Evolutionary conservation across 768 basidiomycete genomes (phyloP), one percentile per base, ranked within the genome.

Genomic region (Tricholoma furcatifolium): DNA sequence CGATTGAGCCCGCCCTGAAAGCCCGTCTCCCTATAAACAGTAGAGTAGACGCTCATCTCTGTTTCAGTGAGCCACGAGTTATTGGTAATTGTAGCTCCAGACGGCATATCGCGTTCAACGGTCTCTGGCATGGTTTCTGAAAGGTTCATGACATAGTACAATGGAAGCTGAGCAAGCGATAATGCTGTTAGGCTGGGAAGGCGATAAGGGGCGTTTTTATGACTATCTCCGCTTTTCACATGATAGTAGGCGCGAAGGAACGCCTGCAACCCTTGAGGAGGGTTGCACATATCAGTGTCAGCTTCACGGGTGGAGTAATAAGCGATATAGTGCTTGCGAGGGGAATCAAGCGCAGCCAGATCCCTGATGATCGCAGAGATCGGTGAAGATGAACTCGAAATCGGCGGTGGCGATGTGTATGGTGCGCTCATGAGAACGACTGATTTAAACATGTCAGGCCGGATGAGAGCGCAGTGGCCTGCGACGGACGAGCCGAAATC

Each of bases 401-500:
- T 18, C 10, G 30, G 68, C n/a, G 77, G 74, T 0, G 76, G 62
- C 0, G 82, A 81, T 2, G 71, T 57, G 61, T 80, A 85, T 0
- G 85, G 82, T 3, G 71, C 72, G 54, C 83, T 84, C 80, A 84
- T 84, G 58, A 84, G 62, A 38, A 84, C 78, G 47, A 83, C 74
- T 8, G 76, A 73, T 41, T 64, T 67, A 65, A 85, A 83, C 3
- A 85, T 51, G 54, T 85, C 80, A 1, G 82, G 83, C 3, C 78
- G 72, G 30, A 79, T 73, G 54, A 81, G 73, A 4, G 82, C 74
- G 55, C 79, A 80, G 62, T 72, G 71, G 6, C 74, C 81, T 2
- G 83, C 82, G 30, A 85, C 67, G 27, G 53, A 6, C 20, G 84
- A 80, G 18, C 85, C 85, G 48, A 77, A 78, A 60, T 86, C 84